A percentile compares a stretch with the other conserved stretches of the same genome.
These are phyloP conservation scores for Calcarisporium arbuscula DNA, from an alignment of 2,329 filamentous ascomycete species.

Conservation along the genomic window DNA sequence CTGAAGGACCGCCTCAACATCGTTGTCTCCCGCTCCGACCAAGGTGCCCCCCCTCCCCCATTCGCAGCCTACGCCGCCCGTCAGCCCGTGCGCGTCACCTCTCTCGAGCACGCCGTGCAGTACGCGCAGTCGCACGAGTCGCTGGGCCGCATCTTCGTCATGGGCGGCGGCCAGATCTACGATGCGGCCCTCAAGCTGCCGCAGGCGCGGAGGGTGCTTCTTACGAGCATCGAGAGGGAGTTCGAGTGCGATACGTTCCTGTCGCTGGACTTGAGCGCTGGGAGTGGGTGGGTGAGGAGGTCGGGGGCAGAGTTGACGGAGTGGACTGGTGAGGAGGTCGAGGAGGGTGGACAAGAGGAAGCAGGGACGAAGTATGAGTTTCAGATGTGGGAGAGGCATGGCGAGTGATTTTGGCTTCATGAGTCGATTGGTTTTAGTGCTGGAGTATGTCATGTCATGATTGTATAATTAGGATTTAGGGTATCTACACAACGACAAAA, in stretches of 20 bases:
- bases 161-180: slow-evolving; percentile 88
- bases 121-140: slow-evolving; percentile 33
- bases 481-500: too few relatives aligned
- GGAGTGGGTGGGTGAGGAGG: slow-evolving; percentile 47
- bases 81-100: slow-evolving; percentile 42
- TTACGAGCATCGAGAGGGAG: slow-evolving; percentile 62
- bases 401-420: slow-evolving; percentile 15
- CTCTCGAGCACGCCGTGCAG: slow-evolving; percentile 51
- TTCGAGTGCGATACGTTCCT: slow-evolving; percentile 77
- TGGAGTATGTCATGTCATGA: too few relatives aligned
- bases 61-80: slow-evolving; percentile 30
- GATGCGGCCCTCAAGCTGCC: slow-evolving; percentile 55
- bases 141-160: slow-evolving; percentile 67
- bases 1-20: slow-evolving; percentile 76
- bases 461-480: too few relatives aligned
- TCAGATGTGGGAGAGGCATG: slow-evolving; percentile 67
- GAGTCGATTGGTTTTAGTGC: too few relatives aligned
- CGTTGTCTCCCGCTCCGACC: slow-evolving; percentile 59
- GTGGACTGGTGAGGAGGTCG: slow-evolving; percentile 61
- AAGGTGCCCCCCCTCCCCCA: slow-evolving; percentile 10
- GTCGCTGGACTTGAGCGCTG: slow-evolving; percentile 47
- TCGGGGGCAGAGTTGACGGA: slow-evolving; percentile 46
- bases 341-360: slow-evolving; percentile 53
- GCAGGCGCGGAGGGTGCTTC: slow-evolving; percentile 56
- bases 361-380: slow-evolving; percentile 61